A percentile compares a stretch with the other conserved stretches of the same genome.
Conservation (phyloP, 2,329 filamentous ascomycete genomes). For the Pochonia chlamydosporia region DNA sequence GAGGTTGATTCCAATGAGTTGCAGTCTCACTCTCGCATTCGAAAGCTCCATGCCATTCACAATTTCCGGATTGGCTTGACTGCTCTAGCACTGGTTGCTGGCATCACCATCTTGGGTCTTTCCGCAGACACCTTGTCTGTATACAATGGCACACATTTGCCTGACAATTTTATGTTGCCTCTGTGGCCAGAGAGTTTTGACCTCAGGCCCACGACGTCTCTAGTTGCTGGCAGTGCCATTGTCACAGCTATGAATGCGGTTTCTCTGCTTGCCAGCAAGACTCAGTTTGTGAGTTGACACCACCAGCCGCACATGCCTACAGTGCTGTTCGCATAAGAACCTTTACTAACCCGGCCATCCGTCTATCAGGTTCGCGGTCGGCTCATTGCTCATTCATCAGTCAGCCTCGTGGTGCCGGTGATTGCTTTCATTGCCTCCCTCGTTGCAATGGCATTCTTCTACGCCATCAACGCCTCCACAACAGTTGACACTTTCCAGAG, state of each 20-base stretch:
- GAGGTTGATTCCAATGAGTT: conserved; percentile 37
- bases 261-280: conserved; percentile 43
- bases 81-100: conserved; percentile 42
- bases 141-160: conserved; percentile 48
- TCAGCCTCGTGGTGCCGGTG: conserved; percentile 21
- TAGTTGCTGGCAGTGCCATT: conserved; percentile 46
- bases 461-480: conserved; percentile 47
- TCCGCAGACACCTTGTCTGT: conserved; percentile 48
- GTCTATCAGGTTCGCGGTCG: conserved; percentile 15
- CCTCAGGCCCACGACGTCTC: conserved; percentile 48
- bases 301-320: background rate
- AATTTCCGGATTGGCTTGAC: conserved; percentile 41
- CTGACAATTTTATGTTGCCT: conserved; percentile 41
- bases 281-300: conserved; percentile 34
- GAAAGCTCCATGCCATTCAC: conserved; percentile 35
- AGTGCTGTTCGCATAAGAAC: too few relatives aligned
- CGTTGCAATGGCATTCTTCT: conserved; percentile 52
- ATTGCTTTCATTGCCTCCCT: conserved; percentile 34
- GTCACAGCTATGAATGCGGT: conserved; percentile 42
- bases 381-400: conserved; percentile 11
- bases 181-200: conserved; percentile 56
- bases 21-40: conserved; percentile 30
- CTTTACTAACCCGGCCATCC: too few relatives aligned
- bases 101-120: conserved; percentile 47
- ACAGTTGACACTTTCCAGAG: conserved; percentile 50